A percentile compares a stretch with the other conserved stretches of the same genome.
phyloP scores from a whole-genome alignment of 2,329 filamentous ascomycete species.

The Alternaria alternata region DNA sequence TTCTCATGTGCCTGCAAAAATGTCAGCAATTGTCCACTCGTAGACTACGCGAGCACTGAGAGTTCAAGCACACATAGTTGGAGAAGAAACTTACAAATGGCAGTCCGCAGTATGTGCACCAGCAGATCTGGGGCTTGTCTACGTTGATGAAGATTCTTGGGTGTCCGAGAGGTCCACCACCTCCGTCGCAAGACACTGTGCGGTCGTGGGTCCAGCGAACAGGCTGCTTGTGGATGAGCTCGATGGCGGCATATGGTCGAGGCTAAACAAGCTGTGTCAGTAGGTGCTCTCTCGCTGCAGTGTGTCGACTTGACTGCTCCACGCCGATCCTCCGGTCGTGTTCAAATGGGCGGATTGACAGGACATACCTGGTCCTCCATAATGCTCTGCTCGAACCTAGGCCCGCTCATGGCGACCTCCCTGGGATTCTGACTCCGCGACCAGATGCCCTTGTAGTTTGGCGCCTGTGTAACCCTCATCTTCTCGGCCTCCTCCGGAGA shows the following conservation, averaged over 20 bases:
- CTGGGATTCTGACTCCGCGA: conserved; percentile 84
- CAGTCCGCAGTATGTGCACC: conserved; percentile 91
- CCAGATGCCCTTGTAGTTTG: conserved; percentile 85
- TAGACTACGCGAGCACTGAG: too few species aligned
- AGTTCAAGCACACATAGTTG: not conserved
- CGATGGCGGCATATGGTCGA: conserved; percentile 87
- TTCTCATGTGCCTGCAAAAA: conserved; percentile 81
- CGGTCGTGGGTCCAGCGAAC: conserved; percentile 89
- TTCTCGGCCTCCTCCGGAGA: conserved; percentile 61
- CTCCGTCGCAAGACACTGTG: conserved; percentile 87
- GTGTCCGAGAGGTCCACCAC: conserved; percentile 88
- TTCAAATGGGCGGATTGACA: not conserved
- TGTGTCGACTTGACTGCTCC: not conserved
- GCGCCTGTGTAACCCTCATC: conserved; percentile 75
- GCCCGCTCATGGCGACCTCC: conserved; percentile 86
- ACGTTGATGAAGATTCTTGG: conserved; percentile 96
- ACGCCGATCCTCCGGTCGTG: not conserved
- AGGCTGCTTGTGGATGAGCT: conserved; percentile 94
- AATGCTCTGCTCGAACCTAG: conserved; percentile 96
- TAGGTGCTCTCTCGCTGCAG: conserved; percentile 15
- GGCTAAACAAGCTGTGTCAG: conserved; percentile 66
- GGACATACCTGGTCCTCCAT: conserved; percentile 83
- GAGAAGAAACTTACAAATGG: conserved; percentile 75
- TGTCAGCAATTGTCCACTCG: conserved; percentile 12
- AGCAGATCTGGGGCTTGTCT: conserved; percentile 92